Conservation (phyloP, 805 yeast species). For the Blastobotrys muscicola region DNA sequence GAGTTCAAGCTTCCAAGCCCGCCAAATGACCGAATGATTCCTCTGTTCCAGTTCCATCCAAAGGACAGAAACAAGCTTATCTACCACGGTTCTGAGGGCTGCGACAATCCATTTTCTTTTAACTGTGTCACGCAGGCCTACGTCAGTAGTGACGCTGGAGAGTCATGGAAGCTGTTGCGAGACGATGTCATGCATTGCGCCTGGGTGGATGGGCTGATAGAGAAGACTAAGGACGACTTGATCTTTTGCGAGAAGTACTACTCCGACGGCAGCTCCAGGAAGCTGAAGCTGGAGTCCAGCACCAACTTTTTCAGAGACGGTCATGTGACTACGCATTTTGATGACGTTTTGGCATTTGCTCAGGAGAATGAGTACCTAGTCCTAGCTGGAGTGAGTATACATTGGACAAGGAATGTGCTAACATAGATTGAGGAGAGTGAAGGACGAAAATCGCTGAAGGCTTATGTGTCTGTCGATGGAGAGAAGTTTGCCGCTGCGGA, state of each 20-base stretch:
- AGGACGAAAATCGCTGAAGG: conserved; percentile 39
- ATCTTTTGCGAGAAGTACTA: conserved; percentile 49
- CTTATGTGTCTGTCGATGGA: conserved; percentile 76
- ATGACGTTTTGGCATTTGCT: conserved; percentile 63
- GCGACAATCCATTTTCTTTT: conserved; percentile 36
- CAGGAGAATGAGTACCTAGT: conserved; percentile 61
- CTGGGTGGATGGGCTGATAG: conserved; percentile 50
- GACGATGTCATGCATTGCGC: conserved; percentile 53
- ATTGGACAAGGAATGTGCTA: neutral
- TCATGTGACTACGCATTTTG: conserved; percentile 34
- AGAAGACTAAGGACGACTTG: conserved; percentile 38
- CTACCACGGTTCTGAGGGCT: conserved; percentile 55
- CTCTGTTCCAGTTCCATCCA: conserved; percentile 52
- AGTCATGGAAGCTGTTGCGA: conserved; percentile 44
- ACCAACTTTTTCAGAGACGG: conserved; percentile 39
- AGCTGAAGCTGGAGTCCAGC: conserved; percentile 36
- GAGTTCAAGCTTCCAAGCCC: conserved; percentile 42
- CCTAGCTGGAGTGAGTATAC: conserved; percentile 42
- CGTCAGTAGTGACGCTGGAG: conserved; percentile 61
- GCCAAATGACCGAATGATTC: conserved; percentile 30
- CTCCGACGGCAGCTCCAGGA: conserved; percentile 3
- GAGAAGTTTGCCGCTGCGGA: conserved; percentile 61
- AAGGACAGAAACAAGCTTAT: conserved; percentile 48
- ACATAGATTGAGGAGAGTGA: conserved; percentile 30
- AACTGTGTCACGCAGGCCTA: conserved; percentile 53